phyloP scores from a whole-genome alignment of 2,329 filamentous ascomycete genomes.

The Ustilaginoidea virens region DNA sequence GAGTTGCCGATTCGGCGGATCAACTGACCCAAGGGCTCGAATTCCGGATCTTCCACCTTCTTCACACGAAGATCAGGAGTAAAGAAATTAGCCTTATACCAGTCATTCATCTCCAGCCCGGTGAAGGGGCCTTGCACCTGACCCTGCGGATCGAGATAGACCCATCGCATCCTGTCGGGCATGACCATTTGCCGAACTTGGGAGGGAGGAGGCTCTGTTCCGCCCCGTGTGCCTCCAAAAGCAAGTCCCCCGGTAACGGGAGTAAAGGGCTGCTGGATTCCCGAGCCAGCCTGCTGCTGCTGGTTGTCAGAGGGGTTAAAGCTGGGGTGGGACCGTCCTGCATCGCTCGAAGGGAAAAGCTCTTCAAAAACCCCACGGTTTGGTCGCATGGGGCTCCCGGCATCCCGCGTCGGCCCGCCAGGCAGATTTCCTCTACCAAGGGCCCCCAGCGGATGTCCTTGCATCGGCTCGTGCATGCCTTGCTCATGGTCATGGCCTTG shows the following conservation, averaged over 20 bases:
- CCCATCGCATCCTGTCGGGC: conserved; percentile 98
- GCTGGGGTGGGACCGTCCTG: conserved; percentile 16
- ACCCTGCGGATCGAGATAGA: conserved; percentile 89
- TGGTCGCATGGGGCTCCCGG: conserved; percentile 41
- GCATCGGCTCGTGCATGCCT: conserved; percentile 37
- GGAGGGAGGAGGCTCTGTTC: conserved; percentile 38
- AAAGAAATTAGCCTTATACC: conserved; percentile 98
- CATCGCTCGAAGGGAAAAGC: conserved; percentile 26
- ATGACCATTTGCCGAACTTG: conserved; percentile 91
- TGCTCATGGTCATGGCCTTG: conserved; percentile 55
- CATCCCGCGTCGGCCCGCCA: conserved; percentile 36
- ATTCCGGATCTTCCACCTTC: conserved; percentile 84
- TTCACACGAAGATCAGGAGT: conserved; percentile 88
- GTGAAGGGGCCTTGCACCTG: conserved; percentile 90
- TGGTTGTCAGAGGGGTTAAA: conserved; percentile 23
- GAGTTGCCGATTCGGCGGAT: conserved; percentile 95
- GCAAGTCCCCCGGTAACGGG: conserved; percentile 19
- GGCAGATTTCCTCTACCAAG: conserved; percentile 49
- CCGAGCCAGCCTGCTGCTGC: conserved; percentile 19
- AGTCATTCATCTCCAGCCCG: conserved; percentile 97
- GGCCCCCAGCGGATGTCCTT: conserved; percentile 46
- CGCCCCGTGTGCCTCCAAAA: conserved; percentile 20
- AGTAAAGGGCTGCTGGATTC: conserved; percentile 19
- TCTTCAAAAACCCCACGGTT: conserved; percentile 42
- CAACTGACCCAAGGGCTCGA: conserved; percentile 86